These are phyloP conservation scores for Metroxylon sagu DNA, from an alignment of 176 grass and related monocot genomes.

Conservation along the genomic window DNA sequence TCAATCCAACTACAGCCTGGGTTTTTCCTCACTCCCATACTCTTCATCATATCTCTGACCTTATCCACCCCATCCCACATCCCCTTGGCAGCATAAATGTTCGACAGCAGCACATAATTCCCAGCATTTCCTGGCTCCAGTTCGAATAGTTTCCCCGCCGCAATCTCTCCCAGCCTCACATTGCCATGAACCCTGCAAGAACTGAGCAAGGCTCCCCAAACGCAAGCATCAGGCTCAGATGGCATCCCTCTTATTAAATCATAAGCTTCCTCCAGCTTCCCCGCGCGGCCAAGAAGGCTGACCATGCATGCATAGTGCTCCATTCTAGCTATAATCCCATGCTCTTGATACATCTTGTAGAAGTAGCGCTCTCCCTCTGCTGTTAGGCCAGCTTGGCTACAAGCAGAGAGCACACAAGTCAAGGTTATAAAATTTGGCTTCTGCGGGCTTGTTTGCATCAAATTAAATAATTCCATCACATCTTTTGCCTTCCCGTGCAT, in stretches of 20 bases:
- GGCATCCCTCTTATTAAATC: constrained; percentile 57
- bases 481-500: constrained; percentile 55
- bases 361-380: constrained; percentile 41
- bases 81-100: constrained; percentile 73
- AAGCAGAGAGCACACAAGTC: constrained; percentile 57
- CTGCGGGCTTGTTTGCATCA: constrained; percentile 31
- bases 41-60: constrained; percentile 52
- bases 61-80: constrained; percentile 55
- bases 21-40: constrained; percentile 52
- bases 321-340: constrained; percentile 40
- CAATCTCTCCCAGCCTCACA: constrained; percentile 39
- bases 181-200: constrained; percentile 58
- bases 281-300: constrained; percentile 54
- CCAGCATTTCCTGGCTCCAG: constrained; percentile 64
- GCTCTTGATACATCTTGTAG: constrained; percentile 34
- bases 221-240: constrained; percentile 46
- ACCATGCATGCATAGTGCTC: constrained; percentile 79
- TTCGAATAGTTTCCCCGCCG: constrained; percentile 52
- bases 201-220: constrained; percentile 65
- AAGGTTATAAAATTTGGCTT: constrained; percentile 59
- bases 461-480: constrained; percentile 33
- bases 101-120: constrained; percentile 71
- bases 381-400: constrained; percentile 46
- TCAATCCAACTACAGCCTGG: constrained; percentile 75
- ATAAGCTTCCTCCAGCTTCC: constrained; percentile 51